Percentiles rank a stretch among this genome's conserved stretches.
Conservation (phyloP, 805 yeast species). For the Ogataea ganodermae region DNA sequence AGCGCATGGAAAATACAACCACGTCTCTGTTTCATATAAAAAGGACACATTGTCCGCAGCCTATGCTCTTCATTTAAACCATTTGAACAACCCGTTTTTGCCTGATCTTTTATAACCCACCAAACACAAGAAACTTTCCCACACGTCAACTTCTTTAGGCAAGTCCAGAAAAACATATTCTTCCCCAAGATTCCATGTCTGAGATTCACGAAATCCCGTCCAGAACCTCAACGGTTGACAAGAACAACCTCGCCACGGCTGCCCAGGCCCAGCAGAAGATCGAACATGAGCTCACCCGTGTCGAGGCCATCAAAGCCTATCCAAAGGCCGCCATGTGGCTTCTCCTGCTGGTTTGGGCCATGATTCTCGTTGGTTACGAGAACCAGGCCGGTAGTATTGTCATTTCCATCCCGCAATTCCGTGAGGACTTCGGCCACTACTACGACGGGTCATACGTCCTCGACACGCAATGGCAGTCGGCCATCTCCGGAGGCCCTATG, state of each 20-base stretch:
- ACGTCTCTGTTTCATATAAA: too few species aligned
- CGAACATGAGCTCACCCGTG: constrained; percentile 16
- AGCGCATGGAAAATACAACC: too few species aligned
- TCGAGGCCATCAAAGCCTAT: constrained; percentile 40
- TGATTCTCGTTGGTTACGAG: constrained; percentile 36
- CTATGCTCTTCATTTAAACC: too few species aligned
- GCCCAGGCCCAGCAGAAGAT: constrained; percentile 11
- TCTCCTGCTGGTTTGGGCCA: constrained; percentile 35
- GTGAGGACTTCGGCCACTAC: constrained; percentile 38
- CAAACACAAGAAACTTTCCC: too few species aligned
- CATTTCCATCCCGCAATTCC: constrained; percentile 39
- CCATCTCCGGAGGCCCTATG: constrained; percentile 35
- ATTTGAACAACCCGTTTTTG: too few species aligned
- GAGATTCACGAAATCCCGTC: constrained; percentile 1
- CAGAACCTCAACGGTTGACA: not conserved
- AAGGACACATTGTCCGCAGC: too few species aligned
- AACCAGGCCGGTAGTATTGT: constrained; percentile 41
- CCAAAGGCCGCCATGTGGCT: constrained; percentile 42
- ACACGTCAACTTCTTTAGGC: too few species aligned
- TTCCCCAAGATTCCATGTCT: not conserved
- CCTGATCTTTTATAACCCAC: too few species aligned
- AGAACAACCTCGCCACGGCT: not conserved
- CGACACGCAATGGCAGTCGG: constrained; percentile 46
- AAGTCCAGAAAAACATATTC: too few species aligned
- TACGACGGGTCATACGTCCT: constrained; percentile 36